Base-by-base conservation (phyloP, 2,329 filamentous ascomycete genomes). In the Aspergillus aculeatus region DNA sequence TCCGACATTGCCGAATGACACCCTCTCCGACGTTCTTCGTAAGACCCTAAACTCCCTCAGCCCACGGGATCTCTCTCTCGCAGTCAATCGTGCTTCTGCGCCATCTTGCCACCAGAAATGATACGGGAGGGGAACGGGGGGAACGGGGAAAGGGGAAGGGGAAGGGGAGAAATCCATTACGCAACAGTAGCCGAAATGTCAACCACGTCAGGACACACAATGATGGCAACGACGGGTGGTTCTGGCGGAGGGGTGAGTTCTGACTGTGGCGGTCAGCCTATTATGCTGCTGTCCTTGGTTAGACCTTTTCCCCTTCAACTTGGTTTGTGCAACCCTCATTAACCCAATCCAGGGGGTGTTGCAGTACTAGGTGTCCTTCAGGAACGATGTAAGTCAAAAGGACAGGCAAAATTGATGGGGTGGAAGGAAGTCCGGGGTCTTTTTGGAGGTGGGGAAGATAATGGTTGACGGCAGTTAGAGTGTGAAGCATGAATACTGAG, bases 1-100 rank as follows among this genome's bases (percentile, higher is more conserved):
- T 60, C 58, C 54, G 58, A 57, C 23, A 54, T 24, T 24, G 26
- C 24, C 12, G 44, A 48, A 41, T 53, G 32, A 55, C 41, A 48
- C 23, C 44, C 12, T 32, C 53, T 48, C 41, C 32, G 41, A 32
- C 41, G 26, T 48, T 47, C 52, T n/a, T 29, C 9, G 47, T n/a
- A 21, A 12, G 31, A 23, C 23, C 23, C 23, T 23, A 23, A 23
- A 3, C 0, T n/a, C 38, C 38, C 38, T 44, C 41, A 47, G 53
- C 26, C 53, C 41, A 48, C 41, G 52, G 50, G 50, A 51, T 19
- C 10, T 11, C 16, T 11, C 26, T 23, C 23, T 29, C 26, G 16
- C 32, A 35, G 32, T 35, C 32, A 12, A 35, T 35, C 32, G 32
- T 35, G 32, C 32, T 35, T 16, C 14, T 35, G 10, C 10, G 6